Evolutionary conservation across 139 green algal species (phyloP).

Genomic region (Spirogloea muscicola): DNA sequence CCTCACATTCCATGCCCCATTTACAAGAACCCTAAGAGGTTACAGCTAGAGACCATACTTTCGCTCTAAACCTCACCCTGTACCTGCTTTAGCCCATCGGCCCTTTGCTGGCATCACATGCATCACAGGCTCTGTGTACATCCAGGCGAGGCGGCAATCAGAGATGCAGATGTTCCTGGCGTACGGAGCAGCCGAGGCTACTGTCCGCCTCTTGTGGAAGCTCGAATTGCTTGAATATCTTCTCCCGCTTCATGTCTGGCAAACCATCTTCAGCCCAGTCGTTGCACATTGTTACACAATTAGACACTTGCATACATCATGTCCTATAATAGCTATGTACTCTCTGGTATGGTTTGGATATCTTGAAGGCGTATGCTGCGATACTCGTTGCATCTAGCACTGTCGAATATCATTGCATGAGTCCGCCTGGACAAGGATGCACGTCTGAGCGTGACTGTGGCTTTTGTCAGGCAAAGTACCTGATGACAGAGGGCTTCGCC

Average conservation of each 20-base stretch:
- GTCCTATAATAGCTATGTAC: neutral
- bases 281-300: neutral
- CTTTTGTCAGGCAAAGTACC: slow-evolving; percentile 3
- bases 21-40: neutral
- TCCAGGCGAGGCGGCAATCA: neutral
- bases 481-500: neutral
- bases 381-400: too few relatives aligned
- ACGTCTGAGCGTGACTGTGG: neutral
- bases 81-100: neutral
- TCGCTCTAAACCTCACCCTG: neutral
- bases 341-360: neutral
- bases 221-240: slow-evolving; percentile 12
- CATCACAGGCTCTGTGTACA: neutral
- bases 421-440: neutral
- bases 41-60: neutral
- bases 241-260: slow-evolving; percentile 19
- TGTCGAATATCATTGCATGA: neutral
- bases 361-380: neutral
- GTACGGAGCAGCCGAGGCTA: slow-evolving; percentile 12
- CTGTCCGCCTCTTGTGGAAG: slow-evolving; percentile 10
- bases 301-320: neutral
- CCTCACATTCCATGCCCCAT: neutral
- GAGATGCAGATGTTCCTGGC: slow-evolving; percentile 9
- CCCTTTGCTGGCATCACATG: neutral
- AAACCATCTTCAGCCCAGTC: neutral